Evolutionary conservation across 495 filamentous ascomycete species (phyloP), one percentile per base, ranked within the genome.

Genomic region (Penicillium paradoxum): DNA sequence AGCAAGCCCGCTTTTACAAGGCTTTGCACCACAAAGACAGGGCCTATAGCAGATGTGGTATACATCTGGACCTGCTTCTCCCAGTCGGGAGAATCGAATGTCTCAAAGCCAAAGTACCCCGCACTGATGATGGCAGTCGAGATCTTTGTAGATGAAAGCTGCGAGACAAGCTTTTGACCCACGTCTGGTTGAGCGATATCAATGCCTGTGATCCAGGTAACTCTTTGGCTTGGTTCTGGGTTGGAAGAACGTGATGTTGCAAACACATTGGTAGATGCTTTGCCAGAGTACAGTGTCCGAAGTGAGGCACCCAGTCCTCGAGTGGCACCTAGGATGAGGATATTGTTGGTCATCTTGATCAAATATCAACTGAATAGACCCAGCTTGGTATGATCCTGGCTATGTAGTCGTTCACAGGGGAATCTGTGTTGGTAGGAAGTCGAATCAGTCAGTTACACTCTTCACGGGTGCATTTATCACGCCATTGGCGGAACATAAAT

Each of bases 51-150:
- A 15, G 76, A 83, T 0, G 77, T 86, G 27, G 83, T 86, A 63
- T 90, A 90, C 84, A 88, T 90, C 27, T 71, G 74, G 18, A 87
- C 65, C 59, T 89, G 69, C 22, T 83, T 81, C 14, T 83, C 79
- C 75, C 78, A 88, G 50, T 85, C 75, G 3, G 83, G 84, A n/a
- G 73, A 68, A 33, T 82, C 79, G 40, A 82, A 79, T 18, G 77
- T 72, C 52, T 90, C 86, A 6, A 75, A 80, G 41, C 73, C 80
- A 58, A 90, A 89, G 62, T 84, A 85, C 13, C 84, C 84, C 0
- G 86, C 85, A 4, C 78, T 80, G 62, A 89, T 82, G 46, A 88
- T 80, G 57, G 80, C 77, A 0, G 78, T 69, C 38, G 83, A 81
- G 17, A 87, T 63, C 41, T 68, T 73, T 21, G 65, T 60, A 2